phyloP scores from a whole-genome alignment of 805 yeast species.

The Candida krabiensis region DNA sequence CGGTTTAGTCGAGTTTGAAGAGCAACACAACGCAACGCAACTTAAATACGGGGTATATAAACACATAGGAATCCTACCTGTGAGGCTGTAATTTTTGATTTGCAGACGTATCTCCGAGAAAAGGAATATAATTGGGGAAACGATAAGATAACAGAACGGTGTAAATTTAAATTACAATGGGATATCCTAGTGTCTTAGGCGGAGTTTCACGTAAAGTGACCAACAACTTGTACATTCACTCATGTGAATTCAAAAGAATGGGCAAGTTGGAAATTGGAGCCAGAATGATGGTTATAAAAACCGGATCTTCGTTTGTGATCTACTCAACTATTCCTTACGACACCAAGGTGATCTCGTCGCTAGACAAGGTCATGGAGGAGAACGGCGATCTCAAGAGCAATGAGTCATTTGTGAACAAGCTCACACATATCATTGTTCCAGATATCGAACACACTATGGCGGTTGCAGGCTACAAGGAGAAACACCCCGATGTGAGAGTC shows the following conservation, averaged over 20 bases:
- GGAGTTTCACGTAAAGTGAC: slow-evolving; percentile 39
- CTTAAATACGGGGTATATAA: too few species aligned
- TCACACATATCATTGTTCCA: slow-evolving; percentile 57
- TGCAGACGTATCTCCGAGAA: too few species aligned
- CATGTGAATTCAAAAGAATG: slow-evolving; percentile 34
- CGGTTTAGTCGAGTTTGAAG: too few species aligned
- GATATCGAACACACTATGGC: slow-evolving; percentile 69
- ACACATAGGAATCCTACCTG: too few species aligned
- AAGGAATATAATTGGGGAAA: too few species aligned
- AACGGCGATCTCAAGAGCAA: slow-evolving; percentile 32
- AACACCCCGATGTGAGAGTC: slow-evolving; percentile 50
- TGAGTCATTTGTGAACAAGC: slow-evolving; percentile 35
- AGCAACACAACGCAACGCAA: too few species aligned
- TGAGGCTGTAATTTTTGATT: too few species aligned
- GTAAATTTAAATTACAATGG: slow-evolving; percentile 30
- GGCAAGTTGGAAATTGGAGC: slow-evolving; percentile 36
- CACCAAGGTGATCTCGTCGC: slow-evolving; percentile 40
- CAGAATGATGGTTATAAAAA: slow-evolving; percentile 38
- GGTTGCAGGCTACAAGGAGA: slow-evolving; percentile 48
- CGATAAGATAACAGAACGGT: too few species aligned
- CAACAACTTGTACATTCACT: slow-evolving; percentile 33
- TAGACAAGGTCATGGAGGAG: slow-evolving; percentile 29
- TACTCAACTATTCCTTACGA: slow-evolving; percentile 63
- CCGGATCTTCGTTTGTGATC: slow-evolving; percentile 38
- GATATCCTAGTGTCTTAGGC: slow-evolving; percentile 39